phyloP scores from a whole-genome alignment of 2,329 filamentous ascomycete genomes.

The Eutypella sp. region DNA sequence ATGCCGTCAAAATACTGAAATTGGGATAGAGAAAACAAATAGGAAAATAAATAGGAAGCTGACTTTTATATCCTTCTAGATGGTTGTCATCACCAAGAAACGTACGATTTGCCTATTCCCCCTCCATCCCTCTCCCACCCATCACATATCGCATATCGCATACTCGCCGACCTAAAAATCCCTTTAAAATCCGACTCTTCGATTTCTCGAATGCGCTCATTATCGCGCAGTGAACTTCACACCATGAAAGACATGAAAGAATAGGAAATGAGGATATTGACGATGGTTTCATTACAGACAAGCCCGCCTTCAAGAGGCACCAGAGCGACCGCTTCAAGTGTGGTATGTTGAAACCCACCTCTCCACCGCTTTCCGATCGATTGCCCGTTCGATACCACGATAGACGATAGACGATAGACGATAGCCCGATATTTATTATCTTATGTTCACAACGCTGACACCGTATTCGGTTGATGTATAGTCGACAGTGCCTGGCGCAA shows the following conservation, averaged over 20 bases:
- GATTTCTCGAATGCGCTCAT: too few species aligned
- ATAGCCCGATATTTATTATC: too few species aligned
- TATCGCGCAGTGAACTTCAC: too few species aligned
- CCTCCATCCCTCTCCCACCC: too few species aligned
- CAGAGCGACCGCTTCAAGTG: conserved; percentile 97
- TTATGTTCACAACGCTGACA: neutral
- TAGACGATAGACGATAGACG: too few species aligned
- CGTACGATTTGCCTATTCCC: neutral
- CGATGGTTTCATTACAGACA: conserved; percentile 52
- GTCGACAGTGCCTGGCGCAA: conserved; percentile 78
- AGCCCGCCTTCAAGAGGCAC: conserved; percentile 86
- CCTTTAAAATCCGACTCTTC: too few species aligned
- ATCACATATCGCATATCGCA: too few species aligned
- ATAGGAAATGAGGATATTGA: conserved; percentile 29
- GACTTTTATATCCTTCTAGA: neutral
- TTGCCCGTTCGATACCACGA: neutral
- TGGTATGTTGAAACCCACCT: conserved; percentile 49
- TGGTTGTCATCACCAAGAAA: conserved; percentile 1
- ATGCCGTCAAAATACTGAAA: neutral
- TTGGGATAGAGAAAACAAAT: too few species aligned
- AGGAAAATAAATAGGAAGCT: too few species aligned
- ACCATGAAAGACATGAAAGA: too few species aligned
- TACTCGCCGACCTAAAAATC: too few species aligned
- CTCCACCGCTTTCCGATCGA: conserved; percentile 5
- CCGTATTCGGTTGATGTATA: neutral